These are phyloP conservation scores for Vigna trinervia DNA, from an alignment of 306 rosid species.

Conservation along the genomic window DNA sequence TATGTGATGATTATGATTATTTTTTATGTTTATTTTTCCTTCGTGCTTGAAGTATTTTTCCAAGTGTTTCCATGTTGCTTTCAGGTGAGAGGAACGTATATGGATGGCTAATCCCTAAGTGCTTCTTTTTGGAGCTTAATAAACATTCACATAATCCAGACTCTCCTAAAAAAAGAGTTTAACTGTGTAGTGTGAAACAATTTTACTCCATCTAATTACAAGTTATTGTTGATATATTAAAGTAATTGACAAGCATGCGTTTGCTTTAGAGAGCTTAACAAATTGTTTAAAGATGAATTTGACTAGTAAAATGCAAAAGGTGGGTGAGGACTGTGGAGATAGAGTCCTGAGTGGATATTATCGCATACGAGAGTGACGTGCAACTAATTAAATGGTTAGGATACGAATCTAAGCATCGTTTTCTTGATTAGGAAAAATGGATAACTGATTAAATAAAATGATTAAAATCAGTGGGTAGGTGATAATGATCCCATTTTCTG, in stretches of 20 bases:
- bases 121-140: not conserved
- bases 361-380: not conserved
- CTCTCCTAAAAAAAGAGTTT: too few species aligned
- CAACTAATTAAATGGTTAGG: slow-evolving; percentile 20
- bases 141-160: not conserved
- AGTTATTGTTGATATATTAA: too few species aligned
- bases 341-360: not conserved
- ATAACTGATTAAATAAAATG: not conserved
- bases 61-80: slow-evolving; percentile 28
- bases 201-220: too few species aligned
- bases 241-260: not conserved
- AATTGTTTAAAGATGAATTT: not conserved
- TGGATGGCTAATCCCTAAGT: not conserved
- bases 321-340: not conserved
- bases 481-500: not conserved
- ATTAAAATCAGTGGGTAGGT: not conserved
- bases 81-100: not conserved
- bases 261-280: not conserved
- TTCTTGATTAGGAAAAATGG: slow-evolving; percentile 2
- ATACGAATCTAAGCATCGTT: not conserved
- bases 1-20: slow-evolving; percentile 18
- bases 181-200: too few species aligned
- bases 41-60: slow-evolving; percentile 26
- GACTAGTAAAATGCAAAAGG: not conserved
- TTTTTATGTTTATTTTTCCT: slow-evolving; percentile 21